Conservation (phyloP, 2,329 filamentous ascomycete species). For the Neonectria neomacrospora region DNA sequence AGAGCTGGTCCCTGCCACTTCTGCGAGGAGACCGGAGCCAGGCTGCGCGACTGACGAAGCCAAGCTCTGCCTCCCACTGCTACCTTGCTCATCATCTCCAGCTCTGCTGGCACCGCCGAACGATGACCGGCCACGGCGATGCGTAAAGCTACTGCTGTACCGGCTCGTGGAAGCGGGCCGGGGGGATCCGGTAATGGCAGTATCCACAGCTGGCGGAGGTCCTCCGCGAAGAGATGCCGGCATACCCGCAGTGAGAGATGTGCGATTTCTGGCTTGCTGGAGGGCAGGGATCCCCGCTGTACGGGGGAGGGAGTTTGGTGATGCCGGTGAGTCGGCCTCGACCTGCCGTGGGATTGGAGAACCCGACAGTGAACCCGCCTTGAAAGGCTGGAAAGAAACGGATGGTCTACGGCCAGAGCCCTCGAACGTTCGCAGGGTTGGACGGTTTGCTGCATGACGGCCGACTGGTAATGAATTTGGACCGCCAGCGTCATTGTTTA, state of each 20-base stretch:
- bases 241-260: slow-evolving; percentile 79
- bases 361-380: slow-evolving; percentile 92
- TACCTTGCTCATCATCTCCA: slow-evolving; percentile 77
- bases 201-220: slow-evolving; percentile 70
- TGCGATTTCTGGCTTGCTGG: slow-evolving; percentile 71
- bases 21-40: slow-evolving; percentile 82
- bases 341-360: slow-evolving; percentile 72
- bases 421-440: slow-evolving; percentile 60
- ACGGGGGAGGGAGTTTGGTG: slow-evolving; percentile 64
- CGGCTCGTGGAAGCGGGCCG: slow-evolving; percentile 81
- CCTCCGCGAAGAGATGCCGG: slow-evolving; percentile 77
- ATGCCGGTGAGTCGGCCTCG: slow-evolving; percentile 64
- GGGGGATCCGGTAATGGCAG: slow-evolving; percentile 79
- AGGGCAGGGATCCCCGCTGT: slow-evolving; percentile 60
- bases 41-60: slow-evolving; percentile 77
- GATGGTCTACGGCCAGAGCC: slow-evolving; percentile 76
- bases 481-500: slow-evolving; percentile 57
- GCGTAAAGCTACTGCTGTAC: slow-evolving; percentile 94
- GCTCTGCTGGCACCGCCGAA: slow-evolving; percentile 76
- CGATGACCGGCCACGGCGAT: slow-evolving; percentile 81
- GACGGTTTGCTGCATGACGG: slow-evolving; percentile 47
- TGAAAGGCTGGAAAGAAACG: slow-evolving; percentile 94
- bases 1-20: slow-evolving; percentile 73
- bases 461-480: slow-evolving; percentile 66
- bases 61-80: slow-evolving; percentile 83